Conservation (phyloP, 495 filamentous ascomycete genomes). For the Aspergillus ellipticus region DNA sequence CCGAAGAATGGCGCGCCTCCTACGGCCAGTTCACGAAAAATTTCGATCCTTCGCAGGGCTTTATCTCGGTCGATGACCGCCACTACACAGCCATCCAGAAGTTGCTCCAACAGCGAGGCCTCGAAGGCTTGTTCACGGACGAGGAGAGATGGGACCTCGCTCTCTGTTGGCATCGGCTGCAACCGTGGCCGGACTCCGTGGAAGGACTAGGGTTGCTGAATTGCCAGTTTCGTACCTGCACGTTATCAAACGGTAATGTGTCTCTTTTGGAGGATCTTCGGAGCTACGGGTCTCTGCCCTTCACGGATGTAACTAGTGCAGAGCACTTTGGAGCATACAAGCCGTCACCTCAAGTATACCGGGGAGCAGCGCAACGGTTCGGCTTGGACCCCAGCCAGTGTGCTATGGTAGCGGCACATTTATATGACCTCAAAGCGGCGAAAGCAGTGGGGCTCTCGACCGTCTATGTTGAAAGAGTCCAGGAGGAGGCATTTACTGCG, state of each 20-base stretch:
- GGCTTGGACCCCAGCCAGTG: slow-evolving; percentile 57
- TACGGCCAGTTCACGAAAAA: slow-evolving; percentile 59
- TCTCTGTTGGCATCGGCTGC: slow-evolving; percentile 66
- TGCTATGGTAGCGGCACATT: slow-evolving; percentile 76
- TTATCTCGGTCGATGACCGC: slow-evolving; percentile 64
- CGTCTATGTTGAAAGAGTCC: slow-evolving; percentile 68
- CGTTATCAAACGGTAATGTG: slow-evolving; percentile 72
- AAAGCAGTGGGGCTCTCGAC: slow-evolving; percentile 60
- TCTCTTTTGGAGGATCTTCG: slow-evolving; percentile 62
- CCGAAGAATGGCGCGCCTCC: slow-evolving; percentile 62
- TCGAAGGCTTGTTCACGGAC: slow-evolving; percentile 56
- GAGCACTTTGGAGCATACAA: slow-evolving; percentile 79
- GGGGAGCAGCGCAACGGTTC: slow-evolving; percentile 58
- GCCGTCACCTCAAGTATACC: slow-evolving; percentile 63
- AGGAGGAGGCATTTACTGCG: slow-evolving; percentile 58
- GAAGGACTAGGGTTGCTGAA: slow-evolving; percentile 54
- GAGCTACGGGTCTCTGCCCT: slow-evolving; percentile 53
- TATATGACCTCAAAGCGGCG: slow-evolving; percentile 64
- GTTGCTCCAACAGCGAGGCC: slow-evolving; percentile 50
- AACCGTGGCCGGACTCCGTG: slow-evolving; percentile 64
- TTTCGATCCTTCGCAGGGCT: slow-evolving; percentile 42
- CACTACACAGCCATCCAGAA: slow-evolving; percentile 57
- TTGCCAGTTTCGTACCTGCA: slow-evolving; percentile 53
- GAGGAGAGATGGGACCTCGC: slow-evolving; percentile 55
- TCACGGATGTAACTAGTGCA: slow-evolving; percentile 56